Evolutionary conservation across 192 early-diverging fungal species (phyloP).

Genomic region (Rhizophlyctis rosea): DNA sequence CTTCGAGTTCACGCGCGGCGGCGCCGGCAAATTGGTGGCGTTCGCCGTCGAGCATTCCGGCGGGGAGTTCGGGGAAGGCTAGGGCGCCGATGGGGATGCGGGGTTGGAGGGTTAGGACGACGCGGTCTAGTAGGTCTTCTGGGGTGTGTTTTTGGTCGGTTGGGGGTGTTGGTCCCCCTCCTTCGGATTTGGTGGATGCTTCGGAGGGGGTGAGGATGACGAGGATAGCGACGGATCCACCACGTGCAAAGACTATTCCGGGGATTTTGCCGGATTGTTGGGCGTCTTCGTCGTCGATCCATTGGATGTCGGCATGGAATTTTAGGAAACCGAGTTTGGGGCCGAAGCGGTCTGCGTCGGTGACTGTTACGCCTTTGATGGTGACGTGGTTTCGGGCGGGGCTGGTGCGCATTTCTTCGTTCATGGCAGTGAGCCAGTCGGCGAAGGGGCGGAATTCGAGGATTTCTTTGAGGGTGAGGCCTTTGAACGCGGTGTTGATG

Average conservation of each 20-base stretch:
- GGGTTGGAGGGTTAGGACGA: constrained; percentile 72
- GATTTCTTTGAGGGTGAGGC: constrained; percentile 18
- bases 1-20: constrained; percentile 74
- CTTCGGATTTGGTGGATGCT: not conserved
- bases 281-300: constrained; percentile 47
- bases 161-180: not conserved
- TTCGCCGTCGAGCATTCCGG: constrained; percentile 79
- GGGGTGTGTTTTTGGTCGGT: not conserved
- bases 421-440: constrained; percentile 51
- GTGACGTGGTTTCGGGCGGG: constrained; percentile 26
- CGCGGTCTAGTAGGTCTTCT: constrained; percentile 43
- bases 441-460: constrained; percentile 54
- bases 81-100: constrained; percentile 63
- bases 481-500: not conserved
- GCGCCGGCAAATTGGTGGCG: constrained; percentile 67
- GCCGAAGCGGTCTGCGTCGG: constrained; percentile 71
- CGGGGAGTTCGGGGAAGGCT: constrained; percentile 71
- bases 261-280: constrained; percentile 65
- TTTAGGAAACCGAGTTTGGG: constrained; percentile 74
- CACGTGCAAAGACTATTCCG: constrained; percentile 79
- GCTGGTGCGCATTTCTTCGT: constrained; percentile 28
- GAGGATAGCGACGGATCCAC: constrained; percentile 69
- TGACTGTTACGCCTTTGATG: constrained; percentile 56
- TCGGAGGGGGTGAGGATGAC: constrained; percentile 55
- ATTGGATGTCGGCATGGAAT: constrained; percentile 53